Conservation (phyloP, 2,329 filamentous ascomycete genomes). For the Xylariaceae sp. region DNA sequence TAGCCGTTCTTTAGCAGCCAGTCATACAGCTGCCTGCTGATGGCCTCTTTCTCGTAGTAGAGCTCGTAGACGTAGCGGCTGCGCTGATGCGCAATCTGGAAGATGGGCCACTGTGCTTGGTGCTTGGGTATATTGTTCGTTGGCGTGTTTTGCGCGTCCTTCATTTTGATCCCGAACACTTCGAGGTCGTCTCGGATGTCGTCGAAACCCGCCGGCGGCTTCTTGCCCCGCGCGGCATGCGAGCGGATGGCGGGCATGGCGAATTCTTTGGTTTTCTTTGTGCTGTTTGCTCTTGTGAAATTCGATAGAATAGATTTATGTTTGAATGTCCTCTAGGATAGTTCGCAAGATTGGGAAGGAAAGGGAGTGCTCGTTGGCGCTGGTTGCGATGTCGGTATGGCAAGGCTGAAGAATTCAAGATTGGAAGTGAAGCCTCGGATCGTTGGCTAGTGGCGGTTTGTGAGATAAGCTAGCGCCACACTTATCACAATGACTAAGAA, state of each 20-base stretch:
- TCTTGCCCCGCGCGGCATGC: constrained; percentile 77
- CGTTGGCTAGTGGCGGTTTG: not conserved
- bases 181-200: constrained; percentile 88
- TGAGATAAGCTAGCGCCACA: constrained; percentile 15
- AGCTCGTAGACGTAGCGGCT: constrained; percentile 94
- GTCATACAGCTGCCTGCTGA: constrained; percentile 89
- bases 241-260: constrained; percentile 73
- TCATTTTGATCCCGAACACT: constrained; percentile 90
- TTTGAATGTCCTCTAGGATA: not conserved
- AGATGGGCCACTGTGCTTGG: constrained; percentile 95
- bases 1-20: constrained; percentile 97
- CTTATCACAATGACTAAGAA: constrained; percentile 29
- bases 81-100: constrained; percentile 94
- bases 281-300: constrained; percentile 12
- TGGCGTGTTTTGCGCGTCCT: constrained; percentile 90
- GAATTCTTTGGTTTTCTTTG: constrained; percentile 4
- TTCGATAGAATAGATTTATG: not conserved
- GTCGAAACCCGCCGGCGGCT: constrained; percentile 83
- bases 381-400: constrained; percentile 36
- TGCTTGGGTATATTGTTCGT: constrained; percentile 80
- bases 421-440: constrained; percentile 26
- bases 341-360: not conserved
- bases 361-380: constrained; percentile 2
- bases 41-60: constrained; percentile 97
- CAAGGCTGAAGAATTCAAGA: constrained; percentile 37